A percentile compares a stretch with the other conserved stretches of the same genome.
These are phyloP conservation scores for Rhizopogon sp. DNA, from an alignment of 768 basidiomycete species.

Conservation along the genomic window DNA sequence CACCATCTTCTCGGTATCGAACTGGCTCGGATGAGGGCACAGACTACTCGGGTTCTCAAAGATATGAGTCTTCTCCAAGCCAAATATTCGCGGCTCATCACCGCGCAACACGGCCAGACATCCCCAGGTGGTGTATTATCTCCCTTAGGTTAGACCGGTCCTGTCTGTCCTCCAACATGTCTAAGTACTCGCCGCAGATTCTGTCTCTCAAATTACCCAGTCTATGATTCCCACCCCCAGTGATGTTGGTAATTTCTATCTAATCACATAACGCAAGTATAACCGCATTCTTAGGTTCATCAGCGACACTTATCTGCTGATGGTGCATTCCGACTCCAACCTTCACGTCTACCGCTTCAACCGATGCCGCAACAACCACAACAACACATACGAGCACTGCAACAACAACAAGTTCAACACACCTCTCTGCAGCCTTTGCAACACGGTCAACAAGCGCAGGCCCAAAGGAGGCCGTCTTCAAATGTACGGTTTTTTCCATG, in stretches of 20 bases:
- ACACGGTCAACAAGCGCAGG: background rate
- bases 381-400: background rate
- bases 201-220: background rate
- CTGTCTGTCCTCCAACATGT: background rate
- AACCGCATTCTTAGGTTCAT: background rate
- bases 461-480: background rate
- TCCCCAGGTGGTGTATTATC: background rate
- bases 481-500: background rate
- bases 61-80: slow-evolving; percentile 15
- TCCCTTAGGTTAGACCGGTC: background rate
- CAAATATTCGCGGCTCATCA: slow-evolving; percentile 17
- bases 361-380: background rate
- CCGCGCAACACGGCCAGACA: background rate
- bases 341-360: slow-evolving; percentile 2
- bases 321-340: background rate
- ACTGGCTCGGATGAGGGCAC: slow-evolving; percentile 4
- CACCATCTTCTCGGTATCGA: slow-evolving; percentile 15
- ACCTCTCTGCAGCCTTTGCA: background rate
- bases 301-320: background rate
- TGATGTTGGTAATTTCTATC: background rate
- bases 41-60: slow-evolving; percentile 9
- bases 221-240: background rate
- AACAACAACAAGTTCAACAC: background rate
- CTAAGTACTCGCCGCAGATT: background rate
- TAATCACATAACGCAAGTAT: background rate